These are phyloP conservation scores for Boletus subluridellus DNA, from an alignment of 1,284 basidiomycete genomes.

Conservation along the genomic window DNA sequence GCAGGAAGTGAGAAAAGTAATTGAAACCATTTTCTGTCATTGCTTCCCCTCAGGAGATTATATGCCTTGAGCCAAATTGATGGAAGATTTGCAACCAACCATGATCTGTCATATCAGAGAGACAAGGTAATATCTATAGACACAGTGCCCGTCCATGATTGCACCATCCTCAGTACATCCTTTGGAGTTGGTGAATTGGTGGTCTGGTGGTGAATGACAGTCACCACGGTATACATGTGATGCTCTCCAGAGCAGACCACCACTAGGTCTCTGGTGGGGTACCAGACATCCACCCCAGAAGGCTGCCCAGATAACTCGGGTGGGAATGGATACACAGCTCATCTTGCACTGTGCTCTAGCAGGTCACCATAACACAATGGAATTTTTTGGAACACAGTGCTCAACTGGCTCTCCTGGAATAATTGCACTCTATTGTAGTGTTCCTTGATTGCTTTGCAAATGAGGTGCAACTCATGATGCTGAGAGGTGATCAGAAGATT, in stretches of 20 bases:
- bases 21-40: slow-evolving; percentile 18
- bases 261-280: slow-evolving; percentile 19
- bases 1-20: slow-evolving; percentile 35
- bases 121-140: slow-evolving; percentile 3
- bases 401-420: slow-evolving; percentile 4
- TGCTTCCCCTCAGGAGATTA: slow-evolving; percentile 23
- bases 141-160: slow-evolving; percentile 8
- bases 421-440: slow-evolving; percentile 24
- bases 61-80: slow-evolving; percentile 35
- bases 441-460: slow-evolving; percentile 39
- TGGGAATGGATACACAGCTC: slow-evolving; percentile 14
- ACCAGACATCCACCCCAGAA: slow-evolving; percentile 4
- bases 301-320: slow-evolving; percentile 1
- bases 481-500: too few species aligned
- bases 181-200: neutral
- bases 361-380: slow-evolving; percentile 7
- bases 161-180: slow-evolving; percentile 5
- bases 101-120: slow-evolving; percentile 21
- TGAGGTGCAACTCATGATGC: slow-evolving; percentile 31
- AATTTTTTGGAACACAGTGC: too few species aligned
- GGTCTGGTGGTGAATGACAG: neutral
- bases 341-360: slow-evolving; percentile 14
- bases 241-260: slow-evolving; percentile 3
- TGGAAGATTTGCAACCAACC: slow-evolving; percentile 21
- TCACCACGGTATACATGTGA: slow-evolving; percentile 7